A percentile compares a stretch with the other conserved stretches of the same genome.
Evolutionary conservation across 2,329 filamentous ascomycete genomes (phyloP).

Genomic region (Pseudocercospora eumusae): DNA sequence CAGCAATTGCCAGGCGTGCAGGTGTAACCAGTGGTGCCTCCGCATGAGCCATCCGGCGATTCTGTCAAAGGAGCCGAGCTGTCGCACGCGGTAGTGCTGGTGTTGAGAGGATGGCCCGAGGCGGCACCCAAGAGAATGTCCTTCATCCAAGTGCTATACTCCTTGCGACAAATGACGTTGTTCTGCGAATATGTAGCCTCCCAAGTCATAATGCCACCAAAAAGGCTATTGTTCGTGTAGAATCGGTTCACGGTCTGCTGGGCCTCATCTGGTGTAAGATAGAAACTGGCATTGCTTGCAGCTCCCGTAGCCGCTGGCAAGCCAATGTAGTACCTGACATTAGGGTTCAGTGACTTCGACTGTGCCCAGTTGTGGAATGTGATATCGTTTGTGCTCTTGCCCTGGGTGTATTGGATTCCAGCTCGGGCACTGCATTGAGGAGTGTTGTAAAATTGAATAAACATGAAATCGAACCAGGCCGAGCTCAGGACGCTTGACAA

Average conservation of each 20-base stretch:
- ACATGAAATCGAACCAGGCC: constrained; percentile 49
- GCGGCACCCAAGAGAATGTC: constrained; percentile 39
- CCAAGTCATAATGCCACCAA: constrained; percentile 64
- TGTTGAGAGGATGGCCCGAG: constrained; percentile 4
- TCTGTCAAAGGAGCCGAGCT: constrained; percentile 2
- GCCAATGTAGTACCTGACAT: constrained; percentile 58
- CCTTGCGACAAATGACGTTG: constrained; percentile 44
- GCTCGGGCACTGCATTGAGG: constrained; percentile 51
- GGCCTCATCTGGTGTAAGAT: constrained; percentile 52
- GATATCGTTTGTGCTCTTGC: constrained; percentile 33
- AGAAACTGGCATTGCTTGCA: constrained; percentile 41
- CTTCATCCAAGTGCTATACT: constrained; percentile 54
- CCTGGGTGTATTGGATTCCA: constrained; percentile 42
- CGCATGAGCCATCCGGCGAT: background rate
- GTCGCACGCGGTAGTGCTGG: constrained; percentile 2
- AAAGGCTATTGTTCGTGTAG: constrained; percentile 43
- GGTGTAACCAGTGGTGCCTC: background rate
- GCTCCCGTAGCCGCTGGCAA: constrained; percentile 41
- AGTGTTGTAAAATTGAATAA: constrained; percentile 52
- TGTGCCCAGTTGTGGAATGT: constrained; percentile 27
- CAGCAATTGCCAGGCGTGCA: constrained; percentile 4
- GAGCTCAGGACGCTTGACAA: constrained; percentile 42
- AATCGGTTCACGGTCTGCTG: constrained; percentile 49
- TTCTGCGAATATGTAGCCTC: constrained; percentile 51
- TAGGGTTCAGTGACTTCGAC: constrained; percentile 49